Evolutionary conservation across 176 grass and related monocot genomes (phyloP), one percentile per base, ranked within the genome.

Genomic region (Ananas comosus): DNA sequence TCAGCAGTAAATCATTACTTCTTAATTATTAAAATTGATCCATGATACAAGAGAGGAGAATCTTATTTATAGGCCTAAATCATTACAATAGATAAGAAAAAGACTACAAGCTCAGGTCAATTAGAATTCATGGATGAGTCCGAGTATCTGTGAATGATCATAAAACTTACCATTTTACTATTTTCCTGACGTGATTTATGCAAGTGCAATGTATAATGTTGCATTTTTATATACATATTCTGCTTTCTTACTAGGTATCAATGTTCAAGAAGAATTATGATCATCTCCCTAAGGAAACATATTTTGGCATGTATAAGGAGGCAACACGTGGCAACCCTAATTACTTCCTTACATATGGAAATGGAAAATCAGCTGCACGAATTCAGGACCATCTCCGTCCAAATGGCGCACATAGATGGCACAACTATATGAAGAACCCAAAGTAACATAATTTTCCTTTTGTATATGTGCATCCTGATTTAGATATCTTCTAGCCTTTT

Each of bases 251-350:
- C 66, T 75, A 96, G 93, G 86, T 96, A 76, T 96, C 93, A 13
- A 92, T 96, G 93, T 96, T 96, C 73, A 96, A 96, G 74, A 96
- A 83, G 81, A 96, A 96, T 51, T 96, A 85, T 87, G 93, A 96
- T 76, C 93, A 96, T 90, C 85, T 96, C n/a, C 93, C 86, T 28
- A 92, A 83, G 80, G 93, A 96, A 66, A 83, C 79, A 65, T 96
- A 96, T 72, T 96, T 92, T 79, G 86, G 81, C 58, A 79, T 96
- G 89, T 92, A 96, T 27, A 92, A 96, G 74, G 93, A 92, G 78
- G 93, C 93, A 66, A 89, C 93, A 50, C 83, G 86, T 48, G 89
- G 83, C 63, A 96, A 96, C 71, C 93, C 93, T 27, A 96, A 96
- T 54, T 96, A 92, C 74, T 96, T 96, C 80, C 84, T 96, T 33